These are phyloP conservation scores for Rhodotorula taiwanensis DNA, from an alignment of 768 basidiomycete genomes.

Conservation along the genomic window DNA sequence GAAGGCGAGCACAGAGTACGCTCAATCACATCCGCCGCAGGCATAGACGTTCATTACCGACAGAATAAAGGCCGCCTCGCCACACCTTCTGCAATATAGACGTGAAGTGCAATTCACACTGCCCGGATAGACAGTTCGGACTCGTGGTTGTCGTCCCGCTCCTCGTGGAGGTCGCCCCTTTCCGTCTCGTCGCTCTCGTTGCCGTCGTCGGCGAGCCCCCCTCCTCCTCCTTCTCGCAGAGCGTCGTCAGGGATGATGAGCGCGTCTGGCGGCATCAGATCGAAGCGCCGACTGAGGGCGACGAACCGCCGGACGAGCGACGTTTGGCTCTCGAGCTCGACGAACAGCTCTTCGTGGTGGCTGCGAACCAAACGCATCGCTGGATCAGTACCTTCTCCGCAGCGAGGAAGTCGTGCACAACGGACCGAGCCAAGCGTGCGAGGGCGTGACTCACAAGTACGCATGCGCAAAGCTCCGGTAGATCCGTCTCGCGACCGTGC, in stretches of 20 bases:
- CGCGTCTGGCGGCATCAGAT: slow-evolving; percentile 35
- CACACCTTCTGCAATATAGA: no score
- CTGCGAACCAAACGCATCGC: no score
- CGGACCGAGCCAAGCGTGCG: no score
- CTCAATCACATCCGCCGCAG: no score
- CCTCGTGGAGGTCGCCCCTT: background rate
- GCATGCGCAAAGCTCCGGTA: slow-evolving; percentile 95
- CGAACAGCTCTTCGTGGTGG: slow-evolving; percentile 9
- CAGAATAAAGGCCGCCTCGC: no score
- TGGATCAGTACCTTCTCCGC: no score
- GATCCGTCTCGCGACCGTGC: slow-evolving; percentile 88
- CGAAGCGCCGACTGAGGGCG: slow-evolving; percentile 42
- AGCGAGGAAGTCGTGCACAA: no score
- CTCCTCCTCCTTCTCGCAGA: background rate
- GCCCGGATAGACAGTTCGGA: no score
- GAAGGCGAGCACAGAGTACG: slow-evolving; percentile 6
- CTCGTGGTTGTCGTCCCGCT: background rate
- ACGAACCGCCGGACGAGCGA: slow-evolving; percentile 44
- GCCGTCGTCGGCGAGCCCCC: no score
- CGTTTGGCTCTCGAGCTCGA: slow-evolving; percentile 41
- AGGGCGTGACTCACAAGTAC: slow-evolving; percentile 50
- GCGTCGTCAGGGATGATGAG: slow-evolving; percentile 34
- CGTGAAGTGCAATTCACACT: no score
- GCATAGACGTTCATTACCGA: no score
- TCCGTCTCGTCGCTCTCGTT: no score